phyloP scores from a whole-genome alignment of 2,329 filamentous ascomycete species.

The Fusarium sp. region DNA sequence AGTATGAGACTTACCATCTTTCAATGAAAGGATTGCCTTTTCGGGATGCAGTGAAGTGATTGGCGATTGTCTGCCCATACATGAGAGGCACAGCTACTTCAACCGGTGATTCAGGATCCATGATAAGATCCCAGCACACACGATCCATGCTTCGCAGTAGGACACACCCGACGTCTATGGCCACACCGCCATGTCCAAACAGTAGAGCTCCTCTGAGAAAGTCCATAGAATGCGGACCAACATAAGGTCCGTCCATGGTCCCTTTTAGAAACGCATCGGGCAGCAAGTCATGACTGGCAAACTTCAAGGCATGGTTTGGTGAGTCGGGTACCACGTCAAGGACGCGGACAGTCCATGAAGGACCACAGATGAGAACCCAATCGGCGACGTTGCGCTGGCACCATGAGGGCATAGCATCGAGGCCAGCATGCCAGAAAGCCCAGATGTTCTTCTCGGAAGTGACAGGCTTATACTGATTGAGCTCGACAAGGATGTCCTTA shows the following conservation, averaged over 20 bases:
- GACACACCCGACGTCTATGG: constrained; percentile 55
- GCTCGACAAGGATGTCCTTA: constrained; percentile 46
- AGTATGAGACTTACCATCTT: constrained; percentile 36
- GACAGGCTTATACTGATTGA: constrained; percentile 46
- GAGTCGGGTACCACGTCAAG: constrained; percentile 52
- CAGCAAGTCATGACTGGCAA: constrained; percentile 44
- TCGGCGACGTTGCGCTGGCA: constrained; percentile 54
- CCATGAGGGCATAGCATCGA: constrained; percentile 51
- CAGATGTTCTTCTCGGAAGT: constrained; percentile 56
- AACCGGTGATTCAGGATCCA: constrained; percentile 48
- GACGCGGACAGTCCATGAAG: constrained; percentile 55
- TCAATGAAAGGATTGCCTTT: constrained; percentile 56
- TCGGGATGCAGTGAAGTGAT: constrained; percentile 52
- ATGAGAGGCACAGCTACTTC: constrained; percentile 45
- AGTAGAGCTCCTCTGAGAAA: constrained; percentile 56
- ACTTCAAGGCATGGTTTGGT: constrained; percentile 52
- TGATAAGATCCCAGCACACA: constrained; percentile 53
- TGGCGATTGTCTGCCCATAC: constrained; percentile 37
- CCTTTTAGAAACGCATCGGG: constrained; percentile 35
- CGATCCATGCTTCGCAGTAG: constrained; percentile 52
- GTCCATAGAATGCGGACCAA: constrained; percentile 56
- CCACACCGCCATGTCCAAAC: constrained; percentile 53
- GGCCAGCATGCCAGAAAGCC: constrained; percentile 57
- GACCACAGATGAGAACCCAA: constrained; percentile 54
- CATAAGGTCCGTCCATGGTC: constrained; percentile 54